Evolutionary conservation across 2,329 filamentous ascomycete genomes (phyloP).

Genomic region (Aspergillus sp.): DNA sequence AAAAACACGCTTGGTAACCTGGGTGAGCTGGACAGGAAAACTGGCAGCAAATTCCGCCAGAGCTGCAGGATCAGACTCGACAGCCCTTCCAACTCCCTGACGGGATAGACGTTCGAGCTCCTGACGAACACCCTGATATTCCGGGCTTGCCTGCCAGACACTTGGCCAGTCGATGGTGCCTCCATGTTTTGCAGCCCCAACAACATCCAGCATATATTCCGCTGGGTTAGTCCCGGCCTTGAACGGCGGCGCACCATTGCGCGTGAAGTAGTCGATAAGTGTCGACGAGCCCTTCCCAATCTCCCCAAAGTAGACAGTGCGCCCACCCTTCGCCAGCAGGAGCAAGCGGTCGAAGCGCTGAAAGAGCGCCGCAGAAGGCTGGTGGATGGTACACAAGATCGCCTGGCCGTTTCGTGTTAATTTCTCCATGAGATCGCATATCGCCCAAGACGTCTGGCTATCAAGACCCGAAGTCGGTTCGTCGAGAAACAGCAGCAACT

Average conservation of each 20-base stretch:
- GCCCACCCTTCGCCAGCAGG: slow-evolving; percentile 64
- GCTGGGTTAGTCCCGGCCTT: slow-evolving; percentile 66
- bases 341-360: slow-evolving; percentile 73
- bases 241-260: slow-evolving; percentile 61
- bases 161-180: slow-evolving; percentile 66
- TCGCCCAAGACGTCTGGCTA: slow-evolving; percentile 90
- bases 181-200: slow-evolving; percentile 62
- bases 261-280: slow-evolving; percentile 64
- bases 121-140: too few species aligned
- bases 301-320: slow-evolving; percentile 68
- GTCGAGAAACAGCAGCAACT: slow-evolving; percentile 86
- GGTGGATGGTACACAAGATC: slow-evolving; percentile 95
- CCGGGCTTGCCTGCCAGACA: slow-evolving; percentile 60
- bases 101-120: too few species aligned
- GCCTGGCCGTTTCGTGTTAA: slow-evolving; percentile 86
- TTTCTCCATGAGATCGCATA: slow-evolving; percentile 83
- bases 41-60: slow-evolving; percentile 70
- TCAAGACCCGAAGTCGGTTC: slow-evolving; percentile 94
- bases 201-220: slow-evolving; percentile 70
- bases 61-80: slow-evolving; percentile 47
- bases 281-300: slow-evolving; percentile 61
- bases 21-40: slow-evolving; percentile 56
- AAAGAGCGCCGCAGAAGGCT: slow-evolving; percentile 93
- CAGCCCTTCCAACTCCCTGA: slow-evolving; percentile 43
- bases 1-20: slow-evolving; percentile 75